Percentiles rank a stretch among this genome's conserved stretches.
phyloP scores from a whole-genome alignment of 169 alveolate species.

The Babesia divergens region DNA sequence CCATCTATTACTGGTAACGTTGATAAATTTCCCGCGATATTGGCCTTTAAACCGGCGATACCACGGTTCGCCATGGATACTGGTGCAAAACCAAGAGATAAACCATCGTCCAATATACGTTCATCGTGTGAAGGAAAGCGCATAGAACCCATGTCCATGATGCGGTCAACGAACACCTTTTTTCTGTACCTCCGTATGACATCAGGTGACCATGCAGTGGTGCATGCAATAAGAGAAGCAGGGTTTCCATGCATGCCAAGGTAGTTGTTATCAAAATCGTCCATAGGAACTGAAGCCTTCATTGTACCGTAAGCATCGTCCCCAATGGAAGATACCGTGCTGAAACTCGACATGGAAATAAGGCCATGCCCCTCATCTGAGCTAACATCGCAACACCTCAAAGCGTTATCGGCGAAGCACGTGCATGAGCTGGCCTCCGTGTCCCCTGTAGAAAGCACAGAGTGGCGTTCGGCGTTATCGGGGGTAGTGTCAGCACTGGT shows the following conservation, averaged over 20 bases:
- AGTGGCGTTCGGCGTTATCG: background rate
- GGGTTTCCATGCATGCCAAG: too few relatives aligned
- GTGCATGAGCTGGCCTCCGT: background rate
- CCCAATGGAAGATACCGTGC: slow-evolving; percentile 11
- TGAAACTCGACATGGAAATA: slow-evolving; percentile 22
- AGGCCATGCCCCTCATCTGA: background rate
- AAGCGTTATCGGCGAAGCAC: background rate
- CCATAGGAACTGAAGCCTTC: background rate
- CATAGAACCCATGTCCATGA: too few relatives aligned
- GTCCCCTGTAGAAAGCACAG: background rate
- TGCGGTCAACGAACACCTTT: background rate
- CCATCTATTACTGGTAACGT: slow-evolving; percentile 4
- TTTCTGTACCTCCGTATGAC: background rate
- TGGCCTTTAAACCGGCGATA: background rate
- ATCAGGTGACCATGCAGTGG: too few relatives aligned
- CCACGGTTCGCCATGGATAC: background rate
- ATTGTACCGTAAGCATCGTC: slow-evolving; percentile 4
- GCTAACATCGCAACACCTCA: background rate
- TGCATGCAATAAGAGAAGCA: too few relatives aligned
- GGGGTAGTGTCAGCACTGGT: slow-evolving; percentile 18
- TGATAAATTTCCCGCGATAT: background rate
- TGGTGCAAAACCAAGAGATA: too few relatives aligned
- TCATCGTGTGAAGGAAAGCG: too few relatives aligned
- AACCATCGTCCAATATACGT: too few relatives aligned
- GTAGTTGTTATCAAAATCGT: background rate